Percentiles rank a stretch among this genome's conserved stretches.
phyloP scores from a whole-genome alignment of 139 green algal genomes.

The Eudorina sp. region DNA sequence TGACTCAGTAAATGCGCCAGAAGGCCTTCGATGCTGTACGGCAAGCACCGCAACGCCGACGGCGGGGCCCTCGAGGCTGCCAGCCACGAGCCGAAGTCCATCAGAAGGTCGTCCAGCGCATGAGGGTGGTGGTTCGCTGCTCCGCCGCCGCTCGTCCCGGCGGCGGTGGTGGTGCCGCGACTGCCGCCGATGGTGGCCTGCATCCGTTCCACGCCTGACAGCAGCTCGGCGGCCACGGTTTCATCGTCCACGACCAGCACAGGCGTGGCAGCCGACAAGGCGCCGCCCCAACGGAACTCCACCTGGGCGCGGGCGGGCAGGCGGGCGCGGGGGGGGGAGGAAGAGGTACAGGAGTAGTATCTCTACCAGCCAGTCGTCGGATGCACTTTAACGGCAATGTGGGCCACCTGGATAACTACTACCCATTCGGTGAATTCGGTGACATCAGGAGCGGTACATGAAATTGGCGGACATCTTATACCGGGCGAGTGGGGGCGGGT shows the following conservation, averaged over 20 bases:
- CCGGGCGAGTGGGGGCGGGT: no score
- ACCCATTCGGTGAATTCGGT: no score
- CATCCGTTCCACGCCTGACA: neutral
- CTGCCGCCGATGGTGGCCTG: neutral
- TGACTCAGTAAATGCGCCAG: neutral
- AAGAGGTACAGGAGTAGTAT: no score
- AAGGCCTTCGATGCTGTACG: neutral
- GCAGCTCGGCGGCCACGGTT: neutral
- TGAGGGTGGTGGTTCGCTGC: neutral
- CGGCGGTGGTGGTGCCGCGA: neutral
- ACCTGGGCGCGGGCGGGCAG: no score
- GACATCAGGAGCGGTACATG: no score
- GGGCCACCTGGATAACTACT: no score
- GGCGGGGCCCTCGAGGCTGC: neutral
- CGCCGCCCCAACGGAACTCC: conserved; percentile 8
- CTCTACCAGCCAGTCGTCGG: no score
- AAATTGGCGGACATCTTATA: no score
- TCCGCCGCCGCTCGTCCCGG: neutral
- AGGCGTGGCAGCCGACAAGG: neutral
- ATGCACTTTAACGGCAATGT: no score
- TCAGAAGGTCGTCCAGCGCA: neutral
- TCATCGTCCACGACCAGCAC: neutral
- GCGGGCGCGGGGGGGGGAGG: no score
- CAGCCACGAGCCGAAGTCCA: conserved; percentile 2
- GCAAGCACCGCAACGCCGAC: neutral